Percentiles rank a stretch among this genome's conserved stretches.
phyloP scores from a whole-genome alignment of 306 rosid genomes.

The Sphenostylis stenocarpa region DNA sequence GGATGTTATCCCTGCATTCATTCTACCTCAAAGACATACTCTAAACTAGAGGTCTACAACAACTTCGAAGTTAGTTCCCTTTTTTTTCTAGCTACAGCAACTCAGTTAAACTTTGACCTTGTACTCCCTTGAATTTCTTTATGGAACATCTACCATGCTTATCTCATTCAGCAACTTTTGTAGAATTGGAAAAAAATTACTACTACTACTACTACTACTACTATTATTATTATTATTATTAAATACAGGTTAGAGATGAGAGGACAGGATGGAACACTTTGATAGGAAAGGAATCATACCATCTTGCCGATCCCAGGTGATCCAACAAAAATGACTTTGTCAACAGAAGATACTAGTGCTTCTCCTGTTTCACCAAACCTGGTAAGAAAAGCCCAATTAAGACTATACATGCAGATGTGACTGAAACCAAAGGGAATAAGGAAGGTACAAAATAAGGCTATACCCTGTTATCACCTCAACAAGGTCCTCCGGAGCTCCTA shows the following conservation, averaged over 20 bases:
- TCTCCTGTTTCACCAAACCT: slow-evolving; percentile 98
- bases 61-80: not conserved
- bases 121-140: slow-evolving; percentile 14
- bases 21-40: not conserved
- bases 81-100: not conserved
- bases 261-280: slow-evolving; percentile 9
- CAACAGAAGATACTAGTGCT: slow-evolving; percentile 89
- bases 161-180: slow-evolving; percentile 5
- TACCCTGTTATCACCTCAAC: slow-evolving; percentile 97
- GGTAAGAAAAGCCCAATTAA: slow-evolving; percentile 36
- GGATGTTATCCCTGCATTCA: not conserved
- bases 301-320: slow-evolving; percentile 95
- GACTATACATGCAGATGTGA: slow-evolving; percentile 28
- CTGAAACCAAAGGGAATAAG: slow-evolving; percentile 3
- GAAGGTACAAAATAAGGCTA: slow-evolving; percentile 27
- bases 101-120: slow-evolving; percentile 3
- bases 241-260: slow-evolving; percentile 8
- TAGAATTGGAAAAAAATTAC: slow-evolving; percentile 8
- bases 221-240: not conserved
- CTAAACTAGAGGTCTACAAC: not conserved
- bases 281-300: slow-evolving; percentile 63
- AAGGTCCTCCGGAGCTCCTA: slow-evolving; percentile 97
- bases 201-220: no score
- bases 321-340: slow-evolving; percentile 93
- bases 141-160: slow-evolving; percentile 11